phyloP scores from a whole-genome alignment of 2,329 filamentous ascomycete species.

The Penicillium expansum region DNA sequence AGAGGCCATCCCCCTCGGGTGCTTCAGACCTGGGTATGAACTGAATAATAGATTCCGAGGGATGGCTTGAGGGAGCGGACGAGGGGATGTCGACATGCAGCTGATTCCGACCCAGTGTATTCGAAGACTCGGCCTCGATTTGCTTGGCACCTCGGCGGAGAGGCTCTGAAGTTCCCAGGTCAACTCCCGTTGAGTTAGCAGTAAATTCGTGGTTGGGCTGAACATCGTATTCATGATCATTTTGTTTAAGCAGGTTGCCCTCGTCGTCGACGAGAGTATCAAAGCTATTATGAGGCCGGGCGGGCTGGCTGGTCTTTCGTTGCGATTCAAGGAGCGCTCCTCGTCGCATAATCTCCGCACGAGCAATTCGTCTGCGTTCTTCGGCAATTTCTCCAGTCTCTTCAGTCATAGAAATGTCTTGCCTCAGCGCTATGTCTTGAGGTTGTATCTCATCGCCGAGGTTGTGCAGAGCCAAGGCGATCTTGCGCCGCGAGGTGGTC shows the following conservation, averaged over 20 bases:
- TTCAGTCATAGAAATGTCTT: constrained; percentile 50
- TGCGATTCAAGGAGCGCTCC: constrained; percentile 41
- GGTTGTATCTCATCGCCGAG: constrained; percentile 61
- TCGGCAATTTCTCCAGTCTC: constrained; percentile 45
- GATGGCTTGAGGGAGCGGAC: constrained; percentile 37
- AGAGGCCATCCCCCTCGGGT: constrained; percentile 28
- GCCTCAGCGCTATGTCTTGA: constrained; percentile 30
- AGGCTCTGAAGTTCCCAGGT: constrained; percentile 27
- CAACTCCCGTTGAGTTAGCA: constrained; percentile 41
- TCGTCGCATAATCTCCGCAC: constrained; percentile 47
- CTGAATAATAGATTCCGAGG: constrained; percentile 44
- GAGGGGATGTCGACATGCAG: constrained; percentile 32
- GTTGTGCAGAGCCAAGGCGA: constrained; percentile 57
- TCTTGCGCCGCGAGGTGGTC: constrained; percentile 59
- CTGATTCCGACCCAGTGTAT: constrained; percentile 16
- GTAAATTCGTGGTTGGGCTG: constrained; percentile 12
- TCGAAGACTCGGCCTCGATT: constrained; percentile 6
- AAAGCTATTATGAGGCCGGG: constrained; percentile 34
- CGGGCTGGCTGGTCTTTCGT: constrained; percentile 25
- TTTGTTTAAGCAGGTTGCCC: constrained; percentile 32
- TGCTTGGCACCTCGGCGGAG: constrained; percentile 27
- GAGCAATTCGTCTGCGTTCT: constrained; percentile 43
- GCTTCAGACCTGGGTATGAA: constrained; percentile 48
- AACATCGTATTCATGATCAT: constrained; percentile 6
- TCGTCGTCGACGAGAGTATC: constrained; percentile 47